Base-by-base conservation (phyloP, 352 stramenopile genomes). In the Phytophthora europaea region DNA sequence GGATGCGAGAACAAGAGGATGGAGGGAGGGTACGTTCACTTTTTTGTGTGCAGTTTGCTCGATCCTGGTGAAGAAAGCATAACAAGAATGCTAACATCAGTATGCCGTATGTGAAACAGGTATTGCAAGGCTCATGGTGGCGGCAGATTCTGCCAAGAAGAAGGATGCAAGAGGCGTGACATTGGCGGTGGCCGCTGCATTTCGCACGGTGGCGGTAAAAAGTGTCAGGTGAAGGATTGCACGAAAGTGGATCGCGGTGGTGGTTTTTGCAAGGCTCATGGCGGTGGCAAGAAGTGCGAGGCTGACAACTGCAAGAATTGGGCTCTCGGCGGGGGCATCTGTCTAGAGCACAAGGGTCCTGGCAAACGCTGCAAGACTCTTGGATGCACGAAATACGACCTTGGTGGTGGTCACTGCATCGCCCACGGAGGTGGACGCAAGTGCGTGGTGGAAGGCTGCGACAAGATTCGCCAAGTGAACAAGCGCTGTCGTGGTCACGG, bases 121-220 rank as follows among this genome's bases (percentile, higher is more conserved):
- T 93, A 89, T 53, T 97, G 92, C 69, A 97, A 97, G 61, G 80
- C 85, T 7, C 91, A 97, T 36, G 91, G 91, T 9, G 91, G 91
- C 3, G 91, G 88, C 0, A 79, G 90, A 12, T 95, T 91, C 55
- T 97, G 90, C 33, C 89, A 94, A 56, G 65, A 84, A 12, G 77
- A 85, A 16, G 80, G 76, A 9, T 97, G 90, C 64, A 92, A 92
- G 76, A 94, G 85, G 73, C 87, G 89, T 26, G 90, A 97, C 65
- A 94, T 97, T 66, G 91, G 90, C 31, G 90, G 91, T 6, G 91
- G 91, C 2, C 93, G 82, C 34, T 97, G 91, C 68, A 97, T 95
- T 51, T 80, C 86, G 4, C 92, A 97, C 57, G 92, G 92, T 47
- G 92, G 92, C 61, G 92, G 92, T 15, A 97, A 97, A 73, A 94